Evolutionary conservation across 1,284 basidiomycete species (phyloP).

Genomic region (Sphaerobolus stellatus): DNA sequence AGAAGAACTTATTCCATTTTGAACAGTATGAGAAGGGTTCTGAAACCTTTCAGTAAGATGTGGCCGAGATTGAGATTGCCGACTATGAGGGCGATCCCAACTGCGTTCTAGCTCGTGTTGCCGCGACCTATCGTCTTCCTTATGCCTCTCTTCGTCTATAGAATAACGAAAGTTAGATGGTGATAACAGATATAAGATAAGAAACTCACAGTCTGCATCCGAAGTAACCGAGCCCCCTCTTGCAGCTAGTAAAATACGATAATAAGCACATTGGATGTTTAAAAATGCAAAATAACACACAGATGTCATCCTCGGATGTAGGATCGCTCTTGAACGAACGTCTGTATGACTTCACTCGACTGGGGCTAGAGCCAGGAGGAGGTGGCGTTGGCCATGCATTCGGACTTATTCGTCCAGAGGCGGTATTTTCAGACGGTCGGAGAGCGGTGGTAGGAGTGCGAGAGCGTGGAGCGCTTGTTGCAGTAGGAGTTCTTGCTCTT

Average conservation of each 20-base stretch:
- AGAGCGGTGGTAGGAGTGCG: background rate
- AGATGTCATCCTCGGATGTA: constrained; percentile 3
- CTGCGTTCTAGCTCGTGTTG: constrained; percentile 8
- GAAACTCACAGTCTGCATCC: constrained; percentile 7
- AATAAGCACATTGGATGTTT: background rate
- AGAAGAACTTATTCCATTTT: background rate
- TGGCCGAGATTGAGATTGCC: background rate
- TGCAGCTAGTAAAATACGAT: background rate
- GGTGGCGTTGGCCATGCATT: constrained; percentile 1
- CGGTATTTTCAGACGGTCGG: background rate
- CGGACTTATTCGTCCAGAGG: background rate
- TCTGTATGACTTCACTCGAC: background rate
- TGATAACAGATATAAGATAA: background rate
- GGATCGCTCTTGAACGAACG: background rate
- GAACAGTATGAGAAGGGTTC: background rate
- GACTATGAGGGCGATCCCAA: constrained; percentile 6
- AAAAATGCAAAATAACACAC: background rate
- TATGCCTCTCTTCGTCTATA: constrained; percentile 2
- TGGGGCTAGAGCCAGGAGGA: constrained; percentile 4
- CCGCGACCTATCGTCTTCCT: constrained; percentile 2
- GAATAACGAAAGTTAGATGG: too few relatives aligned
- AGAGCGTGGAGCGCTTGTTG: background rate
- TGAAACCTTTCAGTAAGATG: background rate
- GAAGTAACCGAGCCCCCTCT: constrained; percentile 1
- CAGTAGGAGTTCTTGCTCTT: background rate